phyloP scores from a whole-genome alignment of 257 asterid genomes.

The Leonotis leonurus region DNA sequence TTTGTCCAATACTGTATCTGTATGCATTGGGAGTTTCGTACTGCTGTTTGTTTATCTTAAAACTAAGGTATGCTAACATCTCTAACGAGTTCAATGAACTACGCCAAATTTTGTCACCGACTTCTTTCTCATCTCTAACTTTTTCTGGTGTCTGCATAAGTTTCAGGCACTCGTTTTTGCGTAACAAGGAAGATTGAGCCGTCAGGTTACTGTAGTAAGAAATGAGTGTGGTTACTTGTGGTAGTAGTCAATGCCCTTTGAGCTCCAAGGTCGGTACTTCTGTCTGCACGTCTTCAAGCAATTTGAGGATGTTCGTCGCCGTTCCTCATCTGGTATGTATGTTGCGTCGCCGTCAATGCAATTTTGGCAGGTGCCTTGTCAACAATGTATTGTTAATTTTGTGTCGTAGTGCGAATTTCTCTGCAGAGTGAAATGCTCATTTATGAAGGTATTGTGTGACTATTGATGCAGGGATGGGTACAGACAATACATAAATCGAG shows the following conservation, averaged over 20 bases:
- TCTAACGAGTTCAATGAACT: slow-evolving; percentile 15
- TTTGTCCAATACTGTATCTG: too few species aligned
- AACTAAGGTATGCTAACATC: slow-evolving; percentile 15
- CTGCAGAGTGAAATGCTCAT: neutral
- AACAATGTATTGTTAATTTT: neutral
- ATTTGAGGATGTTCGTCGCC: slow-evolving; percentile 12
- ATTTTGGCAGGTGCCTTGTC: neutral
- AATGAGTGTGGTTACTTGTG: slow-evolving; percentile 41
- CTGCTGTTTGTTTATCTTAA: neutral
- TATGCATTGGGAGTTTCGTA: too few species aligned
- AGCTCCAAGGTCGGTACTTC: slow-evolving; percentile 23
- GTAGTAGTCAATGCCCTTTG: slow-evolving; percentile 21
- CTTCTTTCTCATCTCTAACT: neutral
- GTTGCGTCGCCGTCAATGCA: neutral
- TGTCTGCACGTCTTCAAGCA: slow-evolving; percentile 16
- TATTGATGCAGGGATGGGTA: slow-evolving; percentile 45
- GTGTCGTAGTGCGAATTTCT: neutral
- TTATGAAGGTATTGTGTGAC: neutral
- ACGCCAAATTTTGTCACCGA: neutral
- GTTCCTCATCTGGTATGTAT: slow-evolving; percentile 25
- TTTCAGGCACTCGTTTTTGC: slow-evolving; percentile 22
- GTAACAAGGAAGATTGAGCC: neutral
- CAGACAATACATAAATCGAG: slow-evolving; percentile 17
- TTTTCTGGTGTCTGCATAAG: neutral
- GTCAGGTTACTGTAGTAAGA: slow-evolving; percentile 10